Evolutionary conservation across 495 filamentous ascomycete species (phyloP), one percentile per base, ranked within the genome.

Genomic region (Aspergillus bridgeri): DNA sequence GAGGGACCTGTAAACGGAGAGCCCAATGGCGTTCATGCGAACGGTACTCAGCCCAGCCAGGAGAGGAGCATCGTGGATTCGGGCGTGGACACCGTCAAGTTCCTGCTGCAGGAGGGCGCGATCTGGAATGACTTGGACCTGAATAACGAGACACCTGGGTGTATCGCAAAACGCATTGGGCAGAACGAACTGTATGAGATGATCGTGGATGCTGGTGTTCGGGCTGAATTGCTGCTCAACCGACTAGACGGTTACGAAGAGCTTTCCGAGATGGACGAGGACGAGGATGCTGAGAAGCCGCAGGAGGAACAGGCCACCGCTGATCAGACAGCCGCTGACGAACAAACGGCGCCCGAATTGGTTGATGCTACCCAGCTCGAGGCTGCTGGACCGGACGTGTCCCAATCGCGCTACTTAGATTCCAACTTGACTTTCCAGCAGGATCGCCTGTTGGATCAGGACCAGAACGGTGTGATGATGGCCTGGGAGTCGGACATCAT

Each of bases 91-190:
- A 91, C 87, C 0, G 79, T 97, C 17, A 81, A 80, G 53, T 83
- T 95, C 62, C 77, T 98, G 22, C 77, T 98, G 51, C 78, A 91
- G 63, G 85, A 89, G 66, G 94, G 94, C 3, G 95, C 90, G 5
- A 96, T 98, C 54, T 98, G 94, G 94, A 98, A 98, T 73, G 92
- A 96, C 69, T 76, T 98, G 3, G 91, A 98, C 63, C 73, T 77
- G 42, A 85, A 89, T 46, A 80, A 88, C 56, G 92, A 98, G 79
- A 98, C 95, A 15, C 93, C 94, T 0, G 94, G 91, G 1, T 98
- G 95, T 73, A 65, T 97, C 18, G 94, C 94, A 11, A 75, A 76
- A 42, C 76, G 91, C 29, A 72, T 96, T 15, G 87, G 86, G 0
- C 70, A 88, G 60, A 75, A 65, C n/a, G 85, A 87, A 54, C 68